Base-by-base conservation (phyloP, 2,329 filamentous ascomycete species). In the Pestalotiopsis sp. region DNA sequence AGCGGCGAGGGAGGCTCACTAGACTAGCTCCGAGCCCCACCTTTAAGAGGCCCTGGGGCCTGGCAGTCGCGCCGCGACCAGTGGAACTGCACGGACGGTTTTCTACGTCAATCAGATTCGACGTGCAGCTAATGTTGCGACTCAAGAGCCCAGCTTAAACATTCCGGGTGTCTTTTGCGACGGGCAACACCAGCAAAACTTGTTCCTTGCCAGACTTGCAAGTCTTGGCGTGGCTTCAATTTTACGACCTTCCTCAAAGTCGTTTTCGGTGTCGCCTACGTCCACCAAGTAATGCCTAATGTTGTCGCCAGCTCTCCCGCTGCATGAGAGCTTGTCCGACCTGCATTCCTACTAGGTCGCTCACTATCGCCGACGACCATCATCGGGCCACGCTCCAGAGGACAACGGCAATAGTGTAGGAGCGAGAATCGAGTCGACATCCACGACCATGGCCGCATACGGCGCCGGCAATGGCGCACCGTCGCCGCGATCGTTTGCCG, bases 401-500 rank as follows among this genome's bases (percentile, higher is more conserved):
- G 13, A 61, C 58, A 4, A 52, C n/a, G 10, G n/a, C 26, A 20
- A 61, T 22, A 17, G 11, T 14, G 56, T 1, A 26, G 56, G 20
- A 58, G 11, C 11, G 10, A 26, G 24, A 58, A 26, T 35, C 6
- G 30, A 58, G 4, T 35, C 22, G 17, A 58, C 24, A 35, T 6
- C 56, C n/a, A 20, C 58, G 20, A 61, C 9, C 58, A 61, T 61
- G 58, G 58, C 58, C 58, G 55, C 60, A 55, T 67, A 66, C 30
- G 67, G 26, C 30, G 66, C 65, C 52, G 72, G 72, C 57, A 73
- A 70, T 69, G 75, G 71, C 64, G 82, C 82, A 74, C 79, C 79
- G 60, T 88, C 87, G 68, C 87, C 88, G 61, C 82, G 84, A 70
- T 81, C 84, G 7, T 89, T 88, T 76, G 87, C 88, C 44, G 76